These are phyloP conservation scores for Aeschynomene evenia DNA, from an alignment of 306 rosid genomes.

Conservation along the genomic window DNA sequence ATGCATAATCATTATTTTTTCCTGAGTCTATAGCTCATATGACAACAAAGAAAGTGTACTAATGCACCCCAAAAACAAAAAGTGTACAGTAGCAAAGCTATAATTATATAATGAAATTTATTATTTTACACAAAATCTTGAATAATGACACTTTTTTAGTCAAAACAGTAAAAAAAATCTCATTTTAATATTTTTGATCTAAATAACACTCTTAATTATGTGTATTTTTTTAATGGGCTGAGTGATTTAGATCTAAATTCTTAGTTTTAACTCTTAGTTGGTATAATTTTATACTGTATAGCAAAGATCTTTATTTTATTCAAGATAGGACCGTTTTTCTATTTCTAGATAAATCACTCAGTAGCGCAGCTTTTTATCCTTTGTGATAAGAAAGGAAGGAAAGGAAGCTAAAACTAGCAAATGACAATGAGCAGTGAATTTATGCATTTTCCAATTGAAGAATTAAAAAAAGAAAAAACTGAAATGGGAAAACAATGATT, in stretches of 20 bases:
- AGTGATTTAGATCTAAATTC: too few relatives aligned
- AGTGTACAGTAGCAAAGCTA: not conserved
- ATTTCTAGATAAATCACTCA: slow-evolving; percentile 3
- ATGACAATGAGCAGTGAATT: not conserved
- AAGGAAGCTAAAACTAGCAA: slow-evolving; percentile 1
- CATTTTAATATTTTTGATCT: too few relatives aligned
- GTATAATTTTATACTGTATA: too few relatives aligned
- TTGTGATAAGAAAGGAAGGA: not conserved
- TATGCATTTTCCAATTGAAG: not conserved
- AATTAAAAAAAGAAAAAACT: not conserved
- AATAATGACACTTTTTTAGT: not conserved
- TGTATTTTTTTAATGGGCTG: too few relatives aligned
- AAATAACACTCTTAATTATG: too few relatives aligned
- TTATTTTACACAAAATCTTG: too few relatives aligned
- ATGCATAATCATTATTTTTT: too few relatives aligned
- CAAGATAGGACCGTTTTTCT: too few relatives aligned
- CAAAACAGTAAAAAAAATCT: too few relatives aligned
- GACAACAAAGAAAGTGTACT: not conserved
- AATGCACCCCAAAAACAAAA: not conserved
- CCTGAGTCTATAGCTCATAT: not conserved
- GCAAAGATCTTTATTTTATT: too few relatives aligned
- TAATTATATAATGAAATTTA: too few relatives aligned
- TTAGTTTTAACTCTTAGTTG: too few relatives aligned
- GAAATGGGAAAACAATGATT: slow-evolving; percentile 12
- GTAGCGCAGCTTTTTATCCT: not conserved